Conservation (phyloP, 1,139 yeast genomes). For the Kazachstania sp. region DNA sequence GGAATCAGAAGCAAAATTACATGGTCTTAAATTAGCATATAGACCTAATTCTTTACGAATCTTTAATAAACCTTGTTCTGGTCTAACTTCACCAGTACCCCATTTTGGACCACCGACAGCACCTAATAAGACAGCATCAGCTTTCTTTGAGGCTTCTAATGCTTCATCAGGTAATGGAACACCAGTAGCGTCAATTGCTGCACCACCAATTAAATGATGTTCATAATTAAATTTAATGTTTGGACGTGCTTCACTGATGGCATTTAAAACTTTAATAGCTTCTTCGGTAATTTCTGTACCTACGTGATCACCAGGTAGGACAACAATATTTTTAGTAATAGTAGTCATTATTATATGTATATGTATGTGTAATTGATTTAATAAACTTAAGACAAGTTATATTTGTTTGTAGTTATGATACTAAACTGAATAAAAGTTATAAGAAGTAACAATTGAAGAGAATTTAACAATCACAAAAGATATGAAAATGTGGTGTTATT, state of each 20-base stretch:
- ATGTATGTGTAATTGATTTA: not conserved
- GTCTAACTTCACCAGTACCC: constrained; percentile 86
- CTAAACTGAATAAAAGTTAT: no score
- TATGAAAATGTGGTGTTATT: no score
- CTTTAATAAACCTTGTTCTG: constrained; percentile 90
- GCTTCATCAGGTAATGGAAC: constrained; percentile 84
- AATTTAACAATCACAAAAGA: no score
- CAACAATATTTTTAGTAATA: constrained; percentile 56
- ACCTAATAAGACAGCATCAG: constrained; percentile 91
- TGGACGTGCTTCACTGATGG: constrained; percentile 56
- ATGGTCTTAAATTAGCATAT: constrained; percentile 94
- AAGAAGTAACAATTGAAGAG: no score
- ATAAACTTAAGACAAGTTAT: not conserved
- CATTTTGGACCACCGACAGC: constrained; percentile 99
- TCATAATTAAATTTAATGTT: constrained; percentile 63
- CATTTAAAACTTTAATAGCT: constrained; percentile 82
- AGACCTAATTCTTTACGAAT: constrained; percentile 89
- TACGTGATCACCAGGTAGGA: constrained; percentile 94
- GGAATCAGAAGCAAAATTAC: constrained; percentile 85
- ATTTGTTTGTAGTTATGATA: no score
- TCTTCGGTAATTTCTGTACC: constrained; percentile 85
- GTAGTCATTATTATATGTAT: not conserved
- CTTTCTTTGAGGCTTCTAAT: constrained; percentile 70
- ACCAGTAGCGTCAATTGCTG: constrained; percentile 96
- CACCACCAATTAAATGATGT: constrained; percentile 90